Conservation (phyloP, 176 grass and related monocot species). For the Otatea glauca region DNA sequence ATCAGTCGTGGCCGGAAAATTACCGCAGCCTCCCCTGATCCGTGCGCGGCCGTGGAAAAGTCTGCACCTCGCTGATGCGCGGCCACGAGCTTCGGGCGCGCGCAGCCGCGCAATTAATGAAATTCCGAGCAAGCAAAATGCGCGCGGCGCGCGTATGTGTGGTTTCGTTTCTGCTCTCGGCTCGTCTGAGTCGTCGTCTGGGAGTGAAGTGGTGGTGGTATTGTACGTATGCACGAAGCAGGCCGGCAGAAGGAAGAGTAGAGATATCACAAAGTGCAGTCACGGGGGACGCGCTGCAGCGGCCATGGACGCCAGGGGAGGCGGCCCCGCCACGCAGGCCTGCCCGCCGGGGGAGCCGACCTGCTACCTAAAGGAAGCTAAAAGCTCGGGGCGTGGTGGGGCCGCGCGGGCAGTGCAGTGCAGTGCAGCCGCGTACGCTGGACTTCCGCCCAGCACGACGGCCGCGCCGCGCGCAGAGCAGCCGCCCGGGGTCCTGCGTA, state of each 20-base stretch:
- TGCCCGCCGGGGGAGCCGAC: constrained; percentile 40
- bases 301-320: neutral
- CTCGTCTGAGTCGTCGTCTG: neutral
- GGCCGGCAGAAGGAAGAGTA: neutral
- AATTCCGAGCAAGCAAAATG: neutral
- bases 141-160: no score
- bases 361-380: constrained; percentile 32
- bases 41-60: neutral
- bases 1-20: no score
- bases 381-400: constrained; percentile 40
- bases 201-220: neutral
- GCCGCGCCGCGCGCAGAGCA: neutral
- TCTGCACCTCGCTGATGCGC: no score
- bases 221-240: neutral
- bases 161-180: neutral
- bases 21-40: no score
- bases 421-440: neutral
- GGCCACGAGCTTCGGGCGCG: no score
- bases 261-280: neutral
- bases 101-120: neutral
- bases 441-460: neutral
- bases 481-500: neutral
- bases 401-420: neutral
- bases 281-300: neutral
- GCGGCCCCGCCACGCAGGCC: constrained; percentile 41